Evolutionary conservation across 441 rosid species (phyloP).

Genomic region (Eugenia klotzschiana): DNA sequence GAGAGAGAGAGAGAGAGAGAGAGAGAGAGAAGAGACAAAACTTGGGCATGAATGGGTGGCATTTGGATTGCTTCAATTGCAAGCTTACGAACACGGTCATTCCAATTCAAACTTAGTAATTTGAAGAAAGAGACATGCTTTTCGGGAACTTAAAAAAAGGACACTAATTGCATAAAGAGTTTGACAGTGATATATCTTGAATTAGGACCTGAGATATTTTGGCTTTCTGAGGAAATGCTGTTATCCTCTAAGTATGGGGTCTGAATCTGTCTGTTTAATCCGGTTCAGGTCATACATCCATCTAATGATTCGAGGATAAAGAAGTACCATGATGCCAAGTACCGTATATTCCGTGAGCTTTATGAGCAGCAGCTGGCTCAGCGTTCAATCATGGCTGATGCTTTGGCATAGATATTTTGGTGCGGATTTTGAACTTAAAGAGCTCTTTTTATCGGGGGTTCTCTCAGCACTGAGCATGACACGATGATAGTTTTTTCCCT

Average conservation of each 20-base stretch:
- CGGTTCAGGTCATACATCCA: conserved; percentile 61
- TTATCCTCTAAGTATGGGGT: not conserved
- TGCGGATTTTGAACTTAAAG: not conserved
- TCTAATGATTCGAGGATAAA: conserved; percentile 59
- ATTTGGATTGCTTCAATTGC: not conserved
- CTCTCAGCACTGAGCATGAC: not conserved
- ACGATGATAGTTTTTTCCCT: not conserved
- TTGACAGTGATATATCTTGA: not conserved
- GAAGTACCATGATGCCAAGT: conserved; percentile 85
- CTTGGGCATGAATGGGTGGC: not conserved
- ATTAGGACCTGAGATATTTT: not conserved
- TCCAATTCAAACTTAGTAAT: not conserved
- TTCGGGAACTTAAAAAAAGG: not conserved
- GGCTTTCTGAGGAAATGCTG: not conserved
- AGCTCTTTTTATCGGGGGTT: not conserved
- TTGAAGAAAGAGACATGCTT: not conserved
- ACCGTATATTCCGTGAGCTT: conserved; percentile 55
- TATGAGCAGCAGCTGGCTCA: conserved; percentile 61
- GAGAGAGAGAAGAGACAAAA: not conserved
- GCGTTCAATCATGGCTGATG: conserved; percentile 53
- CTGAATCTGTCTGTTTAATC: not conserved
- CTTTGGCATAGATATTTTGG: conserved; percentile 25
- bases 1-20: too few relatives aligned
- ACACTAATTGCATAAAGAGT: not conserved
- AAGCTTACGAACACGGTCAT: not conserved